Conservation (phyloP, 1,139 yeast genomes). For the Debaryomyces subglobosus region DNA sequence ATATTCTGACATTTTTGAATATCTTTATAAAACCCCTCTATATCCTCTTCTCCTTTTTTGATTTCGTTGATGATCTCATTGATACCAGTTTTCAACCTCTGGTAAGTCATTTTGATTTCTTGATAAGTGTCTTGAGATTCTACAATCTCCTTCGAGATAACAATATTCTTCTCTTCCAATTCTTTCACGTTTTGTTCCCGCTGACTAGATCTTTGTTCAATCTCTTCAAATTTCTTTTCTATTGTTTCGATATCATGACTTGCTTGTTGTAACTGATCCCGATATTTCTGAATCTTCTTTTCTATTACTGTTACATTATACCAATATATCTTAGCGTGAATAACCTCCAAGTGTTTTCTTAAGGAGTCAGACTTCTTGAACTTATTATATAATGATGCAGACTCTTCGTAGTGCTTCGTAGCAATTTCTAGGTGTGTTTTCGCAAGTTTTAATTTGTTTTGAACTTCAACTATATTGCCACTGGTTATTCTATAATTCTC, state of each 20-base stretch:
- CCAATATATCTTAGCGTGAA: constrained; percentile 72
- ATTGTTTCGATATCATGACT: constrained; percentile 23
- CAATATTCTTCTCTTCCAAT: constrained; percentile 22
- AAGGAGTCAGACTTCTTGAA: constrained; percentile 47
- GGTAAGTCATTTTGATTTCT: constrained; percentile 8
- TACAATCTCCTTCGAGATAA: constrained; percentile 16
- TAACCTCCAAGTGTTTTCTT: constrained; percentile 43
- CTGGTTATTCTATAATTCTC: constrained; percentile 51
- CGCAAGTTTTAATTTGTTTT: constrained; percentile 39
- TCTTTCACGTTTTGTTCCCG: constrained; percentile 22
- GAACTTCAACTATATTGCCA: constrained; percentile 42
- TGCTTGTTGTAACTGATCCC: constrained; percentile 20
- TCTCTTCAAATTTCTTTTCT: constrained; percentile 12
- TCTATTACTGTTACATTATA: constrained; percentile 49
- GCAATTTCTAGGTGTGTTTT: constrained; percentile 29
- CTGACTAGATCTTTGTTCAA: constrained; percentile 13
- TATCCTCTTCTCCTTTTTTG: constrained; percentile 17
- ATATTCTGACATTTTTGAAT: constrained; percentile 24
- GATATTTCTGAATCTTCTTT: constrained; percentile 25
- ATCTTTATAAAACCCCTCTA: constrained; percentile 22
- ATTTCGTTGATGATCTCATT: constrained; percentile 13
- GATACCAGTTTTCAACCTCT: constrained; percentile 12
- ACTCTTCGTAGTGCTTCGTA: constrained; percentile 34
- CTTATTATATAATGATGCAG: constrained; percentile 39
- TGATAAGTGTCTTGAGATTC: constrained; percentile 10